A percentile compares a stretch with the other conserved stretches of the same genome.
phyloP scores from a whole-genome alignment of 2,329 filamentous ascomycete genomes.

The Fusarium clavum region DNA sequence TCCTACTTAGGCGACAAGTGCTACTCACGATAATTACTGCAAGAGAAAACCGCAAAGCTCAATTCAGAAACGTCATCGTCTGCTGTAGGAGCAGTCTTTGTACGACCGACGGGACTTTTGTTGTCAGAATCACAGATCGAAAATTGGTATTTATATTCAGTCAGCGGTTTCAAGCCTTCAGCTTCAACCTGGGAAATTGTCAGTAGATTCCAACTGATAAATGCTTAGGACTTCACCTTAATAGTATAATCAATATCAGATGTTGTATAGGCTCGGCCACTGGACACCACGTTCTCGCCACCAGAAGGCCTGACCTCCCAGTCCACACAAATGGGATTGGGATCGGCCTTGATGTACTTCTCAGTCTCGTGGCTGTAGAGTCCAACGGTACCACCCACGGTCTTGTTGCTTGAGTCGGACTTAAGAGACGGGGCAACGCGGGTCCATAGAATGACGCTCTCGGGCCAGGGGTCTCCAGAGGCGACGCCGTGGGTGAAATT shows the following conservation, averaged over 20 bases:
- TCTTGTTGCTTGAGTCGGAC: constrained; percentile 57
- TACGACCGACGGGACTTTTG: constrained; percentile 72
- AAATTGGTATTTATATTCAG: constrained; percentile 77
- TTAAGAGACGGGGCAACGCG: constrained; percentile 59
- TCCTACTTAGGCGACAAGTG: fast-evolving
- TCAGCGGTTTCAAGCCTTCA: constrained; percentile 69
- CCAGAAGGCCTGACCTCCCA: constrained; percentile 66
- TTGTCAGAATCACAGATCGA: constrained; percentile 72
- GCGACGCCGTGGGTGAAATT: constrained; percentile 74
- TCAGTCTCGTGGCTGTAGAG: constrained; percentile 62
- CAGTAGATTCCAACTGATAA: fast-evolving
- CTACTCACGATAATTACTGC: constrained; percentile 69
- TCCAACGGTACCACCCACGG: constrained; percentile 53
- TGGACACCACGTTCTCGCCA: constrained; percentile 57
- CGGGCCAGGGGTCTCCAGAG: constrained; percentile 63
- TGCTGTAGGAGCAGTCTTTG: constrained; percentile 73
- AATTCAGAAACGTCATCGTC: constrained; percentile 68
- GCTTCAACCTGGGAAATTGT: constrained; percentile 68
- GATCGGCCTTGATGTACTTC: constrained; percentile 50
- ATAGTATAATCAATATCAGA: constrained; percentile 82
- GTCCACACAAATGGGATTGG: constrained; percentile 72
- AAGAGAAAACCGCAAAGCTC: constrained; percentile 76
- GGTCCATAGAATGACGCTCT: constrained; percentile 68
- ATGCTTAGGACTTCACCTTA: constrained; percentile 60
- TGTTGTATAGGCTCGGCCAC: constrained; percentile 74